These are phyloP conservation scores for Astrothelium subdiscretum DNA, from an alignment of 495 filamentous ascomycete species.

Conservation along the genomic window DNA sequence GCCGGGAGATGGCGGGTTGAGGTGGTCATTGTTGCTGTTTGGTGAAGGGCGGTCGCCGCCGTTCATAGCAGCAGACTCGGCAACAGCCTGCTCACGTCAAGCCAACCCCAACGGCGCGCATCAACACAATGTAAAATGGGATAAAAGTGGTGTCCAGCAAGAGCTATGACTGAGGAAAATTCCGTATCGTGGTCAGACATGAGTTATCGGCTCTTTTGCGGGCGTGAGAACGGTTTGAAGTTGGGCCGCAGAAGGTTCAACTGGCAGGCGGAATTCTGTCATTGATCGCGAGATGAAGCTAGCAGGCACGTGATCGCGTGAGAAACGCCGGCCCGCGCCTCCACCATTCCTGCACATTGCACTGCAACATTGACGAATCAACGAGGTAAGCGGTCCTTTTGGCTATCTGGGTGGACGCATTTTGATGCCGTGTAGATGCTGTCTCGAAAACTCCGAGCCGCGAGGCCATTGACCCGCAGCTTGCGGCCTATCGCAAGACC, in stretches of 20 bases:
- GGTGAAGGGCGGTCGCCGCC: constrained; percentile 1
- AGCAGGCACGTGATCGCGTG: not conserved
- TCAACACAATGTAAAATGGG: constrained; percentile 48
- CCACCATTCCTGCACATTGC: not conserved
- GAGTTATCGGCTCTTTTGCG: constrained; percentile 31
- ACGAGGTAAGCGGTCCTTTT: no score
- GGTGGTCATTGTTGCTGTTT: constrained; percentile 3
- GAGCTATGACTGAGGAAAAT: constrained; percentile 40
- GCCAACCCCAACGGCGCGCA: constrained; percentile 53
- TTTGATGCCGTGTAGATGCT: constrained; percentile 28
- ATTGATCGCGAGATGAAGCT: constrained; percentile 6
- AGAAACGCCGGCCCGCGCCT: not conserved
- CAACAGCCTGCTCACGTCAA: not conserved
- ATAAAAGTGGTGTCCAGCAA: constrained; percentile 55
- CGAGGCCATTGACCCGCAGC: constrained; percentile 32
- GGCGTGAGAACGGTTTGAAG: constrained; percentile 10
- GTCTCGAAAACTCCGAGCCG: constrained; percentile 29
- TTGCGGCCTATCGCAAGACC: constrained; percentile 12
- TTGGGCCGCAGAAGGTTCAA: constrained; percentile 2
- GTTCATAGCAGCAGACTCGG: constrained; percentile 3
- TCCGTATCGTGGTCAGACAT: constrained; percentile 44
- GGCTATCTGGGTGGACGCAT: not conserved
- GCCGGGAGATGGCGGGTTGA: constrained; percentile 1
- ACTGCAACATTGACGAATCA: not conserved
- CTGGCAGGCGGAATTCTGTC: constrained; percentile 18